Percentiles rank a stretch among this genome's conserved stretches.
These are phyloP conservation scores for Adansonia grandidieri DNA, from an alignment of 441 rosid genomes.

Conservation along the genomic window DNA sequence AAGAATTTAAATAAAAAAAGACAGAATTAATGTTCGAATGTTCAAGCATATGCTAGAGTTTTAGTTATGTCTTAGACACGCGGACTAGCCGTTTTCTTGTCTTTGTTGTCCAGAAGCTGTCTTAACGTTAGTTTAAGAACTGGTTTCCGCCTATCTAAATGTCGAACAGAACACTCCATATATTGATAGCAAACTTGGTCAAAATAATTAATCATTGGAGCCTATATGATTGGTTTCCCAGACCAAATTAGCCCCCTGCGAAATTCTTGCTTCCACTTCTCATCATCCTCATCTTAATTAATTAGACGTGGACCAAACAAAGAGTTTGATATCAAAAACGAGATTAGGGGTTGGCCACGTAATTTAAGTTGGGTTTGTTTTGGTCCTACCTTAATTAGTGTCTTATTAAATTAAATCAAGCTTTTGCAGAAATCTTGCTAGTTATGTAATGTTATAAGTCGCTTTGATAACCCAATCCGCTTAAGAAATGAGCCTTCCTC, in stretches of 20 bases:
- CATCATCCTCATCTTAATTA: slow-evolving; percentile 12
- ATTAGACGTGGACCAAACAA: background rate
- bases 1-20: too few relatives aligned
- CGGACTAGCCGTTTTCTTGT: background rate
- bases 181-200: background rate
- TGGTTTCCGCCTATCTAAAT: background rate
- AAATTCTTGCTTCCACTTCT: slow-evolving; percentile 45
- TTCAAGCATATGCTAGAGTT: too few relatives aligned
- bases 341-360: slow-evolving; percentile 19
- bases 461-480: background rate
- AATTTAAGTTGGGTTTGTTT: background rate
- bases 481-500: background rate
- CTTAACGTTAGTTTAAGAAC: background rate
- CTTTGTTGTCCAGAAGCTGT: background rate
- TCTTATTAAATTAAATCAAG: background rate
- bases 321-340: background rate
- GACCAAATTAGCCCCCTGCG: background rate
- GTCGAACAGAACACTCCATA: background rate
- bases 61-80: too few relatives aligned
- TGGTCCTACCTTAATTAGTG: background rate
- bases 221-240: slow-evolving; percentile 11
- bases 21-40: too few relatives aligned
- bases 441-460: background rate
- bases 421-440: background rate
- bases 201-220: background rate